Evolutionary conservation across 2,329 filamentous ascomycete genomes (phyloP), one percentile per base, ranked within the genome.

Genomic region (Talaromyces sp.): DNA sequence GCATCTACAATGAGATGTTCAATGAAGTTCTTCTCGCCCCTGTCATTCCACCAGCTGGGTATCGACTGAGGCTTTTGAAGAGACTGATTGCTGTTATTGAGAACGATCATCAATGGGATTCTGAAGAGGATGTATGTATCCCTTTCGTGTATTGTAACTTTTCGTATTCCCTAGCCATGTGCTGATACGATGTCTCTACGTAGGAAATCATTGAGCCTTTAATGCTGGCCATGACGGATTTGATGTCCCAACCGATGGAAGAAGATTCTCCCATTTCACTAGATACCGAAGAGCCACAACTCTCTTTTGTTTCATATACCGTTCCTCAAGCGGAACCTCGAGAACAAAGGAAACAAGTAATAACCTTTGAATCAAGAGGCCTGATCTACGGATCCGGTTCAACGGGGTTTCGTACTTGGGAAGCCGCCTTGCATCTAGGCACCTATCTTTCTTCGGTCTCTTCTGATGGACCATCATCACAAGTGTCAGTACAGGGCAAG

Each of bases 161-260:
- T 17, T n/a, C 31, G 41, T 19, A 25, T 22, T 50, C 21, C 21
- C 5, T 37, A 33, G 3, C 6, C 7, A 7, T 43, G n/a, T 9
- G 28, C 58, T 60, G 22, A 58, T 53, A 2, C 9, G 17, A 22
- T 56, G 7, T 8, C 6, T 28, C n/a, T n/a, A n/a, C 33, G 28
- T 52, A 97, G 92, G 91, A 88, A 71, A 86, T 96, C 48, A 91
- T 88, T 61, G 89, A 96, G 73, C 81, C 87, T 71, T 81, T 97
- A 66, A 89, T 93, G 81, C 78, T 79, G 57, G 77, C 80, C 37
- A 80, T 95, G 64, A 84, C 86, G 56, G 73, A 78, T 60, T 79
- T 94, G 22, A 79, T 95, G 58, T 78, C 81, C 19, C 78, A 81
- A 31, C 83, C 84, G 17, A 15, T 21, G 3, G 19, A 15, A 73